Base-by-base conservation (phyloP, 495 filamentous ascomycete species). In the Hyphodiscus hymeniophilus region DNA sequence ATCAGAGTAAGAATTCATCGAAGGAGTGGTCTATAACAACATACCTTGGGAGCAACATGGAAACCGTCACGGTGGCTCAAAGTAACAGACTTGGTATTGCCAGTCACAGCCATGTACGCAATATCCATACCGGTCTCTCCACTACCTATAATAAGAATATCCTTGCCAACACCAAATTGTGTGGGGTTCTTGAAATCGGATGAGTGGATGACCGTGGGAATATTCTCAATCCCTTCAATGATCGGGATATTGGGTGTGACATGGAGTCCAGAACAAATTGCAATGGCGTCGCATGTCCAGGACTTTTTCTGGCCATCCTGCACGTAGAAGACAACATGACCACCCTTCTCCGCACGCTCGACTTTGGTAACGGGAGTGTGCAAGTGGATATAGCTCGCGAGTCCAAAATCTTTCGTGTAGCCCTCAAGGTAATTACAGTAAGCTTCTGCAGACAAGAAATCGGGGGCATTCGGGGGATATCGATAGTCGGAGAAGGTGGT, bases 81-180 rank as follows among this genome's bases (percentile, higher is more conserved):
- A 3, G 67, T 51, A 7, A 69, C 66, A 10, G 57, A 52, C 48
- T 61, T 59, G n/a, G 65, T 67, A 1, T 62, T 54, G 7, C 38
- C 34, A 8, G 66, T 70, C 7, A 70, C 60, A 16, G 64, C 61
- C 43, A 69, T 47, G 42, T 66, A 66, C 10, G 66, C 51, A 1
- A 70, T 54, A 43, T 71, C 67, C 34, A 64, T 60, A 2, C 56
- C 66, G 1, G 69, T 71, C 52, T 72, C 69, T 0, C 68, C 69
- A 26, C 55, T 62, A 0, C 66, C 67, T 11, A 72, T 54, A n/a
- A 72, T 58, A 47, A 71, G 41, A 11, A 72, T 59, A 2, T 66
- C 60, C 42, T 59, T 64, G 23, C 52, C 55, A 17, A 45, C 51
- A 4, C 54, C 64, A 23, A 72, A 66, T 38, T 69, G 60, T 5